These are phyloP conservation scores for Dactylonectria estremocensis DNA, from an alignment of 2,329 filamentous ascomycete species.

Conservation along the genomic window DNA sequence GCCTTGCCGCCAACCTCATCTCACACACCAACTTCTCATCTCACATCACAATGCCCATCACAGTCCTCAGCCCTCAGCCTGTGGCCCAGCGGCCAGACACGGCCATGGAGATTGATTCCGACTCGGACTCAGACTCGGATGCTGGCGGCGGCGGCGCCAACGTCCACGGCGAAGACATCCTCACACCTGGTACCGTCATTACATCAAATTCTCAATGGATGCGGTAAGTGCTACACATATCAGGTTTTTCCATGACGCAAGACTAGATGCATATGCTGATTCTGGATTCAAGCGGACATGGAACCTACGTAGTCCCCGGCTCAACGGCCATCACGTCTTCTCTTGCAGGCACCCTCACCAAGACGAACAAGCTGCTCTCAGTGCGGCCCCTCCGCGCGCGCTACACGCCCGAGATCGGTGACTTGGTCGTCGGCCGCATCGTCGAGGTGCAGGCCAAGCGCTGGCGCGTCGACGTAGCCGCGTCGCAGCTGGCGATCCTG, in stretches of 20 bases:
- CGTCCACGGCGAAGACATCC: constrained; percentile 69
- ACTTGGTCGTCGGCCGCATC: constrained; percentile 94
- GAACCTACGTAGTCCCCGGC: constrained; percentile 80
- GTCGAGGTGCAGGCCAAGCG: constrained; percentile 93
- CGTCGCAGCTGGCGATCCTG: constrained; percentile 86
- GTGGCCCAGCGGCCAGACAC: constrained; percentile 43
- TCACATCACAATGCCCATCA: constrained; percentile 61
- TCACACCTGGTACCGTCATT: constrained; percentile 91
- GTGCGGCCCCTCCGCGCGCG: constrained; percentile 91
- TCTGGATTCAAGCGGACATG: constrained; percentile 79
- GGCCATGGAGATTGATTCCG: constrained; percentile 28
- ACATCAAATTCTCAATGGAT: constrained; percentile 98
- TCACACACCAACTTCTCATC: constrained; percentile 30
- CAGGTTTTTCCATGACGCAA: not conserved
- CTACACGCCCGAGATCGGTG: constrained; percentile 96
- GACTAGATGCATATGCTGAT: constrained; percentile 25
- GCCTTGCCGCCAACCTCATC: constrained; percentile 29
- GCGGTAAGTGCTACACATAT: constrained; percentile 66
- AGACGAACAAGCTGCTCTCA: constrained; percentile 97
- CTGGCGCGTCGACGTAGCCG: constrained; percentile 96
- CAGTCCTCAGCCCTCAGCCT: constrained; percentile 61
- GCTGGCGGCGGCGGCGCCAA: constrained; percentile 64
- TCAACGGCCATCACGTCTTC: constrained; percentile 86
- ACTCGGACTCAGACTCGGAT: constrained; percentile 60
- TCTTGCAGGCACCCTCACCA: constrained; percentile 89